Percentiles rank a stretch among this genome's conserved stretches.
Conservation (phyloP, 148 eudicot genomes). For the Beta vulgaris region DNA sequence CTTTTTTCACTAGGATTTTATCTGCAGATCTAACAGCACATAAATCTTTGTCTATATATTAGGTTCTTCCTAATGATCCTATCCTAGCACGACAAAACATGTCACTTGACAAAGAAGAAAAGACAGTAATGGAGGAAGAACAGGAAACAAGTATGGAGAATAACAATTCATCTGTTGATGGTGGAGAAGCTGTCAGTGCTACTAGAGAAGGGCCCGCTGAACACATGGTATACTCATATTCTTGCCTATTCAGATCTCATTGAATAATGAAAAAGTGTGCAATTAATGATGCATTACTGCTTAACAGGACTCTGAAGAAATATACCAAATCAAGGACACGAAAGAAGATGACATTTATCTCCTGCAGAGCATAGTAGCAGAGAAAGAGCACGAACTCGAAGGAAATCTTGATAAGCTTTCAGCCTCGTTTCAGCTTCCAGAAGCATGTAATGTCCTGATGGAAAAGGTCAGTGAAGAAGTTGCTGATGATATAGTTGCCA, state of each 20-base stretch:
- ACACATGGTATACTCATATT: background rate
- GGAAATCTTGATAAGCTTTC: slow-evolving; percentile 17
- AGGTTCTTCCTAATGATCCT: background rate
- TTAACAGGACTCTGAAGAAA: slow-evolving; percentile 31
- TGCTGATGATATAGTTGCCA: background rate
- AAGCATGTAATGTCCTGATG: slow-evolving; percentile 5
- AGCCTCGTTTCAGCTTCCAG: slow-evolving; percentile 22
- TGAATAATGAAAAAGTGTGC: background rate
- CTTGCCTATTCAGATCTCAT: background rate
- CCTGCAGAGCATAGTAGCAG: slow-evolving; percentile 5
- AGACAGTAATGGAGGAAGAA: background rate
- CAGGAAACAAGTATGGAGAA: background rate
- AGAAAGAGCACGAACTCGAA: slow-evolving; percentile 22
- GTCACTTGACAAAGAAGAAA: background rate
- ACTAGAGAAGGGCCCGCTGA: background rate
- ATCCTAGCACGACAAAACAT: background rate
- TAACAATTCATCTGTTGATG: background rate
- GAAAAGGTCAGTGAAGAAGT: slow-evolving; percentile 9
- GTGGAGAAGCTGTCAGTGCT: background rate
- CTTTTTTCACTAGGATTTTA: background rate
- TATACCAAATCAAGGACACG: background rate
- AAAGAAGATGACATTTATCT: slow-evolving; percentile 19
- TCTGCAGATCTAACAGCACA: background rate
- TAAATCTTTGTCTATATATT: background rate
- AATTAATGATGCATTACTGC: background rate